Conservation (phyloP, 306 rosid species). For the Prunus campanulata region DNA sequence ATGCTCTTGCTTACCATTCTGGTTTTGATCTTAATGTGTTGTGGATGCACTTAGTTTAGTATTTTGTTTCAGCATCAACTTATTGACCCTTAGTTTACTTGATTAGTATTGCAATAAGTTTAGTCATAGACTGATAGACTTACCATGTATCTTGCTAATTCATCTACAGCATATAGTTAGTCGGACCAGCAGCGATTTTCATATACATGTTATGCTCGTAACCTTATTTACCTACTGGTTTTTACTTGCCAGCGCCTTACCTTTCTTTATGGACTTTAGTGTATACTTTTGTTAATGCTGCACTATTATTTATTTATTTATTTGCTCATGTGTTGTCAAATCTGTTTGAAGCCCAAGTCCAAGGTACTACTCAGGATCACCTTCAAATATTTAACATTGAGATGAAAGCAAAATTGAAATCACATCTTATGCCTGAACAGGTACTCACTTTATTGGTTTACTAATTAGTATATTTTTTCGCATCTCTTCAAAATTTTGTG, state of each 20-base stretch:
- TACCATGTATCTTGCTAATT: not conserved
- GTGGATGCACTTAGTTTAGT: not conserved
- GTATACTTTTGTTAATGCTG: slow-evolving; percentile 10
- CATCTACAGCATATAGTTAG: not conserved
- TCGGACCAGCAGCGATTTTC: not conserved
- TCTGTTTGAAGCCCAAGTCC: slow-evolving; percentile 80
- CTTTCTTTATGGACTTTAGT: not conserved
- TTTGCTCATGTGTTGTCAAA: slow-evolving; percentile 16
- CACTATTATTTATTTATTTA: slow-evolving; percentile 4
- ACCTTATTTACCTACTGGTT: not conserved
- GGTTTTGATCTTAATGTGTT: not conserved
- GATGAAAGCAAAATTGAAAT: slow-evolving; percentile 92
- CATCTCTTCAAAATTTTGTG: not conserved
- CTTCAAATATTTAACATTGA: slow-evolving; percentile 95
- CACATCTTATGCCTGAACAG: slow-evolving; percentile 98
- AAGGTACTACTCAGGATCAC: slow-evolving; percentile 97
- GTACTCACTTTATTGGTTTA: slow-evolving; percentile 34
- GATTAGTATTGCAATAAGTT: not conserved
- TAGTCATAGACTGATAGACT: not conserved
- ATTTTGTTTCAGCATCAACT: not conserved
- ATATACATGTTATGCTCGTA: not conserved
- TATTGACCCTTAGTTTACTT: not conserved
- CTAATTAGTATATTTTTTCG: not conserved
- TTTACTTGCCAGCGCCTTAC: not conserved
- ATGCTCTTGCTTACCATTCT: not conserved